Evolutionary conservation across 2,329 filamentous ascomycete species (phyloP), one percentile per base, ranked within the genome.

Genomic region (Aspergillus sp.): DNA sequence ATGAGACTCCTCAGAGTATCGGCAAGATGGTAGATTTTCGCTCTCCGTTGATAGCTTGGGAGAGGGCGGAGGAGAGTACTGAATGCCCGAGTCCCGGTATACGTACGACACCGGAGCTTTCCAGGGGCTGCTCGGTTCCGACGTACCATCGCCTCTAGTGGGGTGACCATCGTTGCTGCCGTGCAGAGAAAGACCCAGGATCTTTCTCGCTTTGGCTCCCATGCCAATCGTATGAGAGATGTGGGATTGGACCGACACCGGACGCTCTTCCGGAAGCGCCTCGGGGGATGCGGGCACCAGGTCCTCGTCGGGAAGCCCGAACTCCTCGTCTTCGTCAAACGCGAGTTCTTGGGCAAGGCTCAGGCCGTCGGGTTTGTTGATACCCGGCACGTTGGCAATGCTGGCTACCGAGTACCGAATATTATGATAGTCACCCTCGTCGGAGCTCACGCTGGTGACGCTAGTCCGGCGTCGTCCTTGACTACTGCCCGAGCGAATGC

Each of bases 281-380:
- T 75, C 73, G 9, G 75, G 76, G 10, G 77, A 79, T 5, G 70
- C 84, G 42, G 87, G 85, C 1, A 88, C 87, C 53, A 91, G 89
- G 49, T 88, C 84, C 63, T 93, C 88, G 39, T 90, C 89, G 63
- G 90, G 84, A 49, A 85, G 82, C 42, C 80, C 79, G 55, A 80
- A 66, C 50, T 81, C 81, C 32, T 93, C 91, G 57, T 94, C 90
- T 61, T 90, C 90, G 58, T 93, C 91, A 62, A 96, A 90, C 62
- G 91, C 88, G 56, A 99, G 83, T 77, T 99, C 95, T 67, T 98
- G 93, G 0, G 95, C 95, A 46, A 99, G 82, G 63, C 90, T 96
- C 60, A 92, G 77, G 1, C 89, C 90, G 67, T 86, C 87, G 4
- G 79, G 70, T 70, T 88, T 89, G 20, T 79, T 42, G 14, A 42